Conservation (phyloP, 495 filamentous ascomycete genomes). For the Thermochaetoides thermophila region DNA sequence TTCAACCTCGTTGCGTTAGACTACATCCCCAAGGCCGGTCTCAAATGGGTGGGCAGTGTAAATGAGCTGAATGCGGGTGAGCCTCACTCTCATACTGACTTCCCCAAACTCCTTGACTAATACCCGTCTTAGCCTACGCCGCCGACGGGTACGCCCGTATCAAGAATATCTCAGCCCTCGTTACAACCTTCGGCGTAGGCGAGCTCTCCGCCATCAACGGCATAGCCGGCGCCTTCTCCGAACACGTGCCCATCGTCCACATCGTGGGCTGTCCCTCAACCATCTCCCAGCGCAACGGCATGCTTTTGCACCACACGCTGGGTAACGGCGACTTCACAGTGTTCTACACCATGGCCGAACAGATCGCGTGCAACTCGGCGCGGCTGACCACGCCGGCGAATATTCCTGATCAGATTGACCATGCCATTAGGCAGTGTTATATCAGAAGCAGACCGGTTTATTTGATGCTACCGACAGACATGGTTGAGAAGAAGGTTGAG, state of each 20-base stretch:
- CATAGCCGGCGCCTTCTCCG: conserved; percentile 56
- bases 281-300: conserved; percentile 40
- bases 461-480: conserved; percentile 73
- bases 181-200: conserved; percentile 72
- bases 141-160: conserved; percentile 69
- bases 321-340: conserved; percentile 82
- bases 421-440: conserved; percentile 67
- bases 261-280: conserved; percentile 62
- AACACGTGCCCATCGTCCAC: conserved; percentile 65
- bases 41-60: conserved; percentile 66
- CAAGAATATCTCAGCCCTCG: conserved; percentile 54
- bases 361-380: conserved; percentile 55
- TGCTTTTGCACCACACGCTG: conserved; percentile 84
- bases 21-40: conserved; percentile 43
- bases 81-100: background rate
- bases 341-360: conserved; percentile 63
- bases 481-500: conserved; percentile 67
- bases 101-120: background rate
- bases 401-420: conserved; percentile 62
- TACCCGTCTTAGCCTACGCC: conserved; percentile 41
- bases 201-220: conserved; percentile 65
- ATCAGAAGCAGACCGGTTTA: conserved; percentile 64
- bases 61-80: conserved; percentile 72
- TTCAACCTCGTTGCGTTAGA: conserved; percentile 60
- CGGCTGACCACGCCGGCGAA: conserved; percentile 54